phyloP scores from a whole-genome alignment of 352 stramenopile species.

The Phytopythium ostracodes region DNA sequence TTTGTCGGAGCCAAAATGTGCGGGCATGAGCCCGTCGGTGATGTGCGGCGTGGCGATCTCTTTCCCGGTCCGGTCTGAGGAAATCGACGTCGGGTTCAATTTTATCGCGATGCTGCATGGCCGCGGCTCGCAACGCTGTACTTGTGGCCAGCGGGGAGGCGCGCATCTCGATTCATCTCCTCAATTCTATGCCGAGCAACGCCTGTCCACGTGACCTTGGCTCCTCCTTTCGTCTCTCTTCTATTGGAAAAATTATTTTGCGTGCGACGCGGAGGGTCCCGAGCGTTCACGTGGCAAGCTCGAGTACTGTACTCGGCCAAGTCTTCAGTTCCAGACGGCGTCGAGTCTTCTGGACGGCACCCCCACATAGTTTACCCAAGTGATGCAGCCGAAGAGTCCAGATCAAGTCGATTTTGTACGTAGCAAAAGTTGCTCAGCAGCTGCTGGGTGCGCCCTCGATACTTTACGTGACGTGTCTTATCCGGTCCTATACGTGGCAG shows the following conservation, averaged over 20 bases:
- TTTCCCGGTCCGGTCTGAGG: not conserved
- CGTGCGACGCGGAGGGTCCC: not conserved
- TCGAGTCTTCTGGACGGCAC: not conserved
- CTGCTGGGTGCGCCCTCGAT: not conserved
- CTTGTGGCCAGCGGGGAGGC: too few relatives aligned
- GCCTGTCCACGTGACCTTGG: not conserved
- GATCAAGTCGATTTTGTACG: constrained; percentile 7
- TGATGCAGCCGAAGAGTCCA: not conserved
- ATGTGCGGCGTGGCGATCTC: constrained; percentile 1
- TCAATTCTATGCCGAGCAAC: too few relatives aligned
- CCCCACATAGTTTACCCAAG: not conserved
- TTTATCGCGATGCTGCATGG: not conserved
- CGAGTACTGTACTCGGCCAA: not conserved
- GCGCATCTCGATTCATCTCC: too few relatives aligned
- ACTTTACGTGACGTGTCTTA: not conserved
- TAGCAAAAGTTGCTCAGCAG: too few relatives aligned
- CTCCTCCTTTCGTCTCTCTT: not conserved
- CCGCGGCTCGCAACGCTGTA: too few relatives aligned
- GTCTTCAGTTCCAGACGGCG: not conserved
- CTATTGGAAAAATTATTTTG: not conserved
- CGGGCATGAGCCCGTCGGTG: not conserved
- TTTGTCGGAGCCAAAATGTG: constrained; percentile 6
- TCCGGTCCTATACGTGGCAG: not conserved
- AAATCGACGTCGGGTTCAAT: not conserved
- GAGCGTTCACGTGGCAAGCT: not conserved